Evolutionary conservation across 1,139 yeast genomes (phyloP).

Genomic region (Blastobotrys petasosporus): DNA sequence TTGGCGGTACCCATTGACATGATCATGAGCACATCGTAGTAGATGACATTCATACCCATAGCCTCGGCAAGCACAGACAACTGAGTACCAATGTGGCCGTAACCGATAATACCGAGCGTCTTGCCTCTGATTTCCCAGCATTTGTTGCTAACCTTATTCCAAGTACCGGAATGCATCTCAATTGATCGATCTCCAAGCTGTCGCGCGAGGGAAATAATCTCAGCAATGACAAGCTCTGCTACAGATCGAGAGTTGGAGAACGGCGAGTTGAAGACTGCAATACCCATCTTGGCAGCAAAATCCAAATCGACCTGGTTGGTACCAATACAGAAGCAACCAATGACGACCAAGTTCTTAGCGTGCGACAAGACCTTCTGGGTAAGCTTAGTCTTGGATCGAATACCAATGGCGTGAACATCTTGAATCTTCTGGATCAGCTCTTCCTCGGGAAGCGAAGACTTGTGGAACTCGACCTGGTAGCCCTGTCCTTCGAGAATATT

Average conservation of each 20-base stretch:
- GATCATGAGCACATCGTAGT: constrained; percentile 86
- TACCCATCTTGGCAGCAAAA: constrained; percentile 86
- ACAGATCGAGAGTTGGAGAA: constrained; percentile 98
- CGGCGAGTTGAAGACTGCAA: constrained; percentile 97
- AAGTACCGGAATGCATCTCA: constrained; percentile 93
- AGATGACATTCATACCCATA: constrained; percentile 94
- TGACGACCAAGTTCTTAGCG: constrained; percentile 81
- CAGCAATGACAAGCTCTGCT: constrained; percentile 96
- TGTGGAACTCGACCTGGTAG: constrained; percentile 92
- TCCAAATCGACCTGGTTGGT: constrained; percentile 95
- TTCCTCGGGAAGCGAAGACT: constrained; percentile 83
- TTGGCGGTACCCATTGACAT: constrained; percentile 97
- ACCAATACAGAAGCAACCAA: constrained; percentile 99
- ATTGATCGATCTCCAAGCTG: constrained; percentile 96
- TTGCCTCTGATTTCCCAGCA: constrained; percentile 99
- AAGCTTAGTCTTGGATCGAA: constrained; percentile 91
- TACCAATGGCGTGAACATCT: constrained; percentile 95
- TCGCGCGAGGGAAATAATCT: constrained; percentile 88
- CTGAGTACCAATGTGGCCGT: constrained; percentile 98
- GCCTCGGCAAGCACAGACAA: constrained; percentile 95
- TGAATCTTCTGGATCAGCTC: constrained; percentile 90
- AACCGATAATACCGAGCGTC: constrained; percentile 94
- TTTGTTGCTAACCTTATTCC: constrained; percentile 93
- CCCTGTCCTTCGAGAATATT: constrained; percentile 83
- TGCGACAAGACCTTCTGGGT: constrained; percentile 71